These are phyloP conservation scores for Dipodascus albidus DNA, from an alignment of 805 yeast genomes.

Conservation along the genomic window DNA sequence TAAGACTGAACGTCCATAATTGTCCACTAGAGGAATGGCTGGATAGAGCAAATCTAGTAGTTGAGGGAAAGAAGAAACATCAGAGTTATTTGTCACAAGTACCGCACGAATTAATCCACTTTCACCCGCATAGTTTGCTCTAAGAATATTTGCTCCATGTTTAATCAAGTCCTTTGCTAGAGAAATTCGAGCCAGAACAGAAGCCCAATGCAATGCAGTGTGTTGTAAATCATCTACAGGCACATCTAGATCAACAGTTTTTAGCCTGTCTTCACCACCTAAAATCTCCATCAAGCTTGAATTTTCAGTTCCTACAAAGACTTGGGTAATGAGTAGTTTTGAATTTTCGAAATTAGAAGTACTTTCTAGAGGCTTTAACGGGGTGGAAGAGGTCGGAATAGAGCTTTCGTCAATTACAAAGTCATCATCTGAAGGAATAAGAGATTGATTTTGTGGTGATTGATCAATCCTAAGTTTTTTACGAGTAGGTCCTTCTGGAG, in stretches of 20 bases:
- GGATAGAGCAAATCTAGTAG: slow-evolving; percentile 69
- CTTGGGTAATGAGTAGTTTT: slow-evolving; percentile 36
- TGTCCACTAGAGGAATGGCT: slow-evolving; percentile 51
- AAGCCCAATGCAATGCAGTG: slow-evolving; percentile 91
- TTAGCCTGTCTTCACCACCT: slow-evolving; percentile 21
- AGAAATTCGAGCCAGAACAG: slow-evolving; percentile 71
- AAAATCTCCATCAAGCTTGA: slow-evolving; percentile 23
- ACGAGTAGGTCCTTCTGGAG: background rate
- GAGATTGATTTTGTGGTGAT: background rate
- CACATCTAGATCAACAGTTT: slow-evolving; percentile 54
- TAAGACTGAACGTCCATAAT: slow-evolving; percentile 63
- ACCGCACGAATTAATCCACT: slow-evolving; percentile 79
- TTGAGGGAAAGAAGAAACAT: slow-evolving; percentile 59
- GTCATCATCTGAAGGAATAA: background rate
- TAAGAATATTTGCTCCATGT: slow-evolving; percentile 52
- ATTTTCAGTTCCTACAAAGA: slow-evolving; percentile 36
- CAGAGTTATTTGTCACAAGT: slow-evolving; percentile 73
- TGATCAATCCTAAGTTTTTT: background rate
- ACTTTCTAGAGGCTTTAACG: background rate
- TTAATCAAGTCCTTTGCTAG: slow-evolving; percentile 60
- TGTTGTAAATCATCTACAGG: slow-evolving; percentile 91
- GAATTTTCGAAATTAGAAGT: slow-evolving; percentile 29
- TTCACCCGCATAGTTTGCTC: slow-evolving; percentile 78
- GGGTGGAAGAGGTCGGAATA: background rate
- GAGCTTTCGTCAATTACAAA: background rate